These are phyloP conservation scores for Sarocladium kiliense DNA, from an alignment of 2,329 filamentous ascomycete species.

Conservation along the genomic window DNA sequence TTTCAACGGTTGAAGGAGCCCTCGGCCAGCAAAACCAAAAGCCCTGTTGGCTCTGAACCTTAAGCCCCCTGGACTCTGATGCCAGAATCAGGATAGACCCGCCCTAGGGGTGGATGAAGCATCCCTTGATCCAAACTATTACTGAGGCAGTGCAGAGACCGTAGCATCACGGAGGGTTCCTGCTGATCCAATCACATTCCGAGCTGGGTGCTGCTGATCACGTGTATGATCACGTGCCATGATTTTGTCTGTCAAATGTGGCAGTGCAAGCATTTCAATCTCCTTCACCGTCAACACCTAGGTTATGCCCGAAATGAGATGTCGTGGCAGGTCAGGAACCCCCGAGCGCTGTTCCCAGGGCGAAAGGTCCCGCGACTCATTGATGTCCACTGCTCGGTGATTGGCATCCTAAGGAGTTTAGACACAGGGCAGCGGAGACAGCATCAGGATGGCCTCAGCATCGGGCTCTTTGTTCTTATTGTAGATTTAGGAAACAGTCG, in stretches of 20 bases:
- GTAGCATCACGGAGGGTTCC: not conserved
- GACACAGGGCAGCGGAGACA: no score
- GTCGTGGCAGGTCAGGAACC: not conserved
- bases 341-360: not conserved
- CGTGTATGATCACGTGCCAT: not conserved
- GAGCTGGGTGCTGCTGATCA: not conserved
- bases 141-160: not conserved
- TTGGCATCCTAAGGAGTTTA: not conserved
- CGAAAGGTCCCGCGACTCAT: not conserved
- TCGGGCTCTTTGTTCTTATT: no score
- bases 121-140: not conserved
- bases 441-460: not conserved
- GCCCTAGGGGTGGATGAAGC: not conserved
- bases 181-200: not conserved
- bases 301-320: not conserved
- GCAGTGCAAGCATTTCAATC: not conserved
- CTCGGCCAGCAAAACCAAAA: not conserved
- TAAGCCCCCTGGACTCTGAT: not conserved
- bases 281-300: not conserved
- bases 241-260: not conserved
- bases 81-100: not conserved
- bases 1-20: not conserved
- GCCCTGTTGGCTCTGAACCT: not conserved
- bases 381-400: not conserved
- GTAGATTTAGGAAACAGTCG: no score